Conservation (phyloP, 2,329 filamentous ascomycete genomes). For the Clonostachys solani region DNA sequence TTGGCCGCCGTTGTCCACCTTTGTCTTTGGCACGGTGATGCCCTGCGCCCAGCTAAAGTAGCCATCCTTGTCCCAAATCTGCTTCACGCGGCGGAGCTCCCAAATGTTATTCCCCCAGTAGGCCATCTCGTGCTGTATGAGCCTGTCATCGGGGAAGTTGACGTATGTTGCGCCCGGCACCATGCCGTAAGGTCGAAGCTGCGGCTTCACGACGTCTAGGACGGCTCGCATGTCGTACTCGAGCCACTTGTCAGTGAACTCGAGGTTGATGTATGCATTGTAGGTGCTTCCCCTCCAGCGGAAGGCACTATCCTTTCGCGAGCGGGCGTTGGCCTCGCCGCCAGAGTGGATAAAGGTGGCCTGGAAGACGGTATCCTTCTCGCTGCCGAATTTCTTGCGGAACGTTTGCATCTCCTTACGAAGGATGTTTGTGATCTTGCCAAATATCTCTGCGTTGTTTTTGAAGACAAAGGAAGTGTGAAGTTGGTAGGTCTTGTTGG, state of each 20-base stretch:
- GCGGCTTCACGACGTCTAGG: background rate
- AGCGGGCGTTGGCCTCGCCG: background rate
- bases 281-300: background rate
- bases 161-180: constrained; percentile 14
- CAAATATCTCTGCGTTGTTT: constrained; percentile 3
- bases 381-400: background rate
- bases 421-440: constrained; percentile 10
- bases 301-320: background rate
- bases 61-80: constrained; percentile 15
- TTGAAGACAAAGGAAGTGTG: constrained; percentile 12
- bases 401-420: background rate
- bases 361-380: background rate
- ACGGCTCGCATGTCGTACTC: background rate
- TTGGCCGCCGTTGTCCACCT: too few species aligned
- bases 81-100: constrained; percentile 16
- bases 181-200: constrained; percentile 1
- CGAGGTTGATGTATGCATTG: background rate
- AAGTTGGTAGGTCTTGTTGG: constrained; percentile 13
- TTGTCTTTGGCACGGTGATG: background rate
- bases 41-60: constrained; percentile 15
- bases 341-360: background rate
- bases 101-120: constrained; percentile 21
- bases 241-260: background rate
- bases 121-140: constrained; percentile 12
- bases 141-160: constrained; percentile 18